Base-by-base conservation (phyloP, 23 red algal species). In the Cyanidioschyzon merolae region DNA sequence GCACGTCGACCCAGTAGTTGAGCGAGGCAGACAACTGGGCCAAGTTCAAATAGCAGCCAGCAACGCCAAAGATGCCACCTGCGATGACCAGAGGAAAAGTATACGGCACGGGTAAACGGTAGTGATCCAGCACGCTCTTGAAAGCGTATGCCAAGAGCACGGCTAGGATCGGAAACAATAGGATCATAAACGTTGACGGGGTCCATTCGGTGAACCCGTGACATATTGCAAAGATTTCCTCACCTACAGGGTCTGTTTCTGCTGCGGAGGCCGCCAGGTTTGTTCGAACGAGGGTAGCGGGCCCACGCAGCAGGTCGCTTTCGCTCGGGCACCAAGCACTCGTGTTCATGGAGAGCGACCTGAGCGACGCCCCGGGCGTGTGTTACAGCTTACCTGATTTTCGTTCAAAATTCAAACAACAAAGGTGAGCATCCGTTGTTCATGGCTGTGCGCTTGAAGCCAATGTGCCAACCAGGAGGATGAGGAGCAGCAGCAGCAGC, bases 1-100 rank as follows among this genome's bases (percentile, higher is more conserved):
- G 74, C 31, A 96, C 68, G 75, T 96, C 86, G 16, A 90, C 92
- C 92, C 92, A 96, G 37, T 89, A 83, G 15, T 58, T 24, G 1
- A 96, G 74, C 39, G 87, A 90, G 0, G 75, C 58, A 40, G 84
- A 77, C 2, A 96, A 79, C 34, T 87, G 58, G 12, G 74, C 87
- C 68, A 96, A 57, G 35, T 96, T 74, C 32, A 88, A 77, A 27
- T 18, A 77, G 37, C 92, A 96, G 16, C 92, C 92, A 30, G 86
- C 39, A 15, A 88, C 41, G 25, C 92, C 92, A 17, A 96, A 36
- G 12, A 90, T 30, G 63, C 83, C 84, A 12, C 92, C 92, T 25
- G 87, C 40, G n/a, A 90, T 36, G 30, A 96, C 77, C 50, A 96
- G 79, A 77, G 87, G 59, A 50, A 90, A 83, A 25, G 92, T 90